These are phyloP conservation scores for Fusarium napiforme DNA, from an alignment of 2,329 filamentous ascomycete species.

Conservation along the genomic window DNA sequence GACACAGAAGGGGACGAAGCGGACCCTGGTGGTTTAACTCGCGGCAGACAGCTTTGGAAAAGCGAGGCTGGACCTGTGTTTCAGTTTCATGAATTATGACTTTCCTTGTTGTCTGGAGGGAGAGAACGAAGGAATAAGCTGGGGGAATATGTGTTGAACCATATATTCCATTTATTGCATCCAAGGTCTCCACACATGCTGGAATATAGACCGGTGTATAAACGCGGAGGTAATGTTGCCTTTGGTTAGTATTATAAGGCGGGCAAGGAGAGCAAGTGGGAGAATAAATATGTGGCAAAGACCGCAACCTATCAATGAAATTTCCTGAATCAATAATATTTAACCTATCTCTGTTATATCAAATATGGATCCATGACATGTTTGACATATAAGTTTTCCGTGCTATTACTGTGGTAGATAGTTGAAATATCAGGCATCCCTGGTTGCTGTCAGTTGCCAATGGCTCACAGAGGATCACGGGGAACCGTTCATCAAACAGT, in stretches of 20 bases:
- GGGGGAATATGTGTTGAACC: background rate
- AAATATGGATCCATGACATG: background rate
- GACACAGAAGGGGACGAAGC: conserved; percentile 22
- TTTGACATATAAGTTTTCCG: too few relatives aligned
- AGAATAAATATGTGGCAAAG: background rate
- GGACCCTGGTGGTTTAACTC: conserved; percentile 37
- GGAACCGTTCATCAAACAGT: background rate
- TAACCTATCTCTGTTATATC: background rate
- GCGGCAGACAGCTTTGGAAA: conserved; percentile 20
- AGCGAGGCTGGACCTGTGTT: conserved; percentile 40
- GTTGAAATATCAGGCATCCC: background rate
- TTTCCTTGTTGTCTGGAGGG: conserved; percentile 8
- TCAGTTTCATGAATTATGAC: conserved; percentile 32
- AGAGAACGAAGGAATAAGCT: background rate
- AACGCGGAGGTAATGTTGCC: conserved; percentile 20
- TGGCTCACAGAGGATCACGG: background rate
- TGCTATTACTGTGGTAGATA: background rate
- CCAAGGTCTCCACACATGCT: background rate
- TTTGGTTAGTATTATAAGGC: background rate
- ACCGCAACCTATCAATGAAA: conserved; percentile 5
- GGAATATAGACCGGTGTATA: background rate
- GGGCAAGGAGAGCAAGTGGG: background rate
- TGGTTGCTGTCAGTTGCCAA: background rate
- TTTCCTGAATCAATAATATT: background rate
- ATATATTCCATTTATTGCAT: background rate